These are phyloP conservation scores for Pleurotus pulmonarius DNA, from an alignment of 768 basidiomycete genomes.

Conservation along the genomic window DNA sequence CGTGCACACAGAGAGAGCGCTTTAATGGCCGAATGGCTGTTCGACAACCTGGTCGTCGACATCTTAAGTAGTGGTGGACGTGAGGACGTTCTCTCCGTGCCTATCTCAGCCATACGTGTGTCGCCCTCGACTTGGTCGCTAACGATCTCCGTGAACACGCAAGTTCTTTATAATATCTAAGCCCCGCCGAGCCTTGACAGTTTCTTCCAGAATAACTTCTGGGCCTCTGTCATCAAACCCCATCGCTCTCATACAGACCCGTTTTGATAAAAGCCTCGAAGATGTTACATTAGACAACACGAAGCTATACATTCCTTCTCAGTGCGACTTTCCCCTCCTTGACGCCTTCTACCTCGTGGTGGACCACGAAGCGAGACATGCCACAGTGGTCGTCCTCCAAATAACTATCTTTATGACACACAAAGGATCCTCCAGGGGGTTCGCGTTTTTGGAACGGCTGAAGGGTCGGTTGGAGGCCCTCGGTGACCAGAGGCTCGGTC, in stretches of 20 bases:
- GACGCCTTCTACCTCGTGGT: too few relatives aligned
- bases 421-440: too few relatives aligned
- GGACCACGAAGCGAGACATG: too few relatives aligned
- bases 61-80: not conserved
- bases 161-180: not conserved
- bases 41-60: not conserved
- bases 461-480: too few relatives aligned
- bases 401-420: too few relatives aligned
- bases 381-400: too few relatives aligned
- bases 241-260: not conserved
- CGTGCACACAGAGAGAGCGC: not conserved
- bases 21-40: not conserved
- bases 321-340: too few relatives aligned
- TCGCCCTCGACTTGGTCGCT: not conserved
- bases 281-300: not conserved
- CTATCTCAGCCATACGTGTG: not conserved
- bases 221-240: not conserved
- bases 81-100: not conserved
- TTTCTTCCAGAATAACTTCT: not conserved
- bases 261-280: not conserved
- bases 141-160: not conserved
- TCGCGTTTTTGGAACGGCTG: too few relatives aligned
- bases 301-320: not conserved
- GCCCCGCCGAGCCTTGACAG: not conserved
- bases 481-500: too few relatives aligned